A percentile compares a stretch with the other conserved stretches of the same genome.
Conservation (phyloP, 2,329 filamentous ascomycete genomes). For the Hymenoscyphus fraxineus region DNA sequence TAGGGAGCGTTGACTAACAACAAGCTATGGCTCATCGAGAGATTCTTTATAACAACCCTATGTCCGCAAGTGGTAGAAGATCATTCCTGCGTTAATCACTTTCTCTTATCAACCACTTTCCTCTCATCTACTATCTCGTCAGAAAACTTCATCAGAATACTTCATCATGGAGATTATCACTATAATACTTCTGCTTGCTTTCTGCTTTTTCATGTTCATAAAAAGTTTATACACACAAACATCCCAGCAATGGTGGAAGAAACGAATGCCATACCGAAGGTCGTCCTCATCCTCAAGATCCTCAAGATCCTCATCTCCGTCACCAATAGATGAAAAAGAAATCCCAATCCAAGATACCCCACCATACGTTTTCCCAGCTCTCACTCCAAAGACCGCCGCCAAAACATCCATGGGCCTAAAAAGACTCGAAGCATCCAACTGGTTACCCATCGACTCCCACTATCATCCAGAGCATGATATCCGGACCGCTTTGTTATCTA, state of each 20-base stretch:
- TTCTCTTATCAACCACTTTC: background rate
- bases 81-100: background rate
- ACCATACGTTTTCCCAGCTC: conserved; percentile 25
- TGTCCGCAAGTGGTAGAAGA: background rate
- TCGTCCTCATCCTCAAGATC: background rate
- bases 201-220: conserved; percentile 4
- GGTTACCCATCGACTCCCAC: conserved; percentile 46
- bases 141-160: background rate
- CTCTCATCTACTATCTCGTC: no score
- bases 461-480: conserved; percentile 43
- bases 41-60: background rate
- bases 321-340: conserved; percentile 13
- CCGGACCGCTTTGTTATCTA: conserved; percentile 39
- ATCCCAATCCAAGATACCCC: conserved; percentile 16
- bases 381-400: conserved; percentile 19
- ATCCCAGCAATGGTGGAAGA: background rate
- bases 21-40: background rate
- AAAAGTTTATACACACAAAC: conserved; percentile 2
- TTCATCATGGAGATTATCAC: conserved; percentile 8
- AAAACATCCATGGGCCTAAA: conserved; percentile 46
- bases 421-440: conserved; percentile 43
- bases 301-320: background rate
- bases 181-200: conserved; percentile 1
- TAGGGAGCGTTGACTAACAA: background rate
- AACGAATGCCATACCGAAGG: background rate